Percentiles rank a stretch among this genome's conserved stretches.
Evolutionary conservation across 108 stramenopile genomes (phyloP).

Genomic region (Hondaea fermentalgiana): DNA sequence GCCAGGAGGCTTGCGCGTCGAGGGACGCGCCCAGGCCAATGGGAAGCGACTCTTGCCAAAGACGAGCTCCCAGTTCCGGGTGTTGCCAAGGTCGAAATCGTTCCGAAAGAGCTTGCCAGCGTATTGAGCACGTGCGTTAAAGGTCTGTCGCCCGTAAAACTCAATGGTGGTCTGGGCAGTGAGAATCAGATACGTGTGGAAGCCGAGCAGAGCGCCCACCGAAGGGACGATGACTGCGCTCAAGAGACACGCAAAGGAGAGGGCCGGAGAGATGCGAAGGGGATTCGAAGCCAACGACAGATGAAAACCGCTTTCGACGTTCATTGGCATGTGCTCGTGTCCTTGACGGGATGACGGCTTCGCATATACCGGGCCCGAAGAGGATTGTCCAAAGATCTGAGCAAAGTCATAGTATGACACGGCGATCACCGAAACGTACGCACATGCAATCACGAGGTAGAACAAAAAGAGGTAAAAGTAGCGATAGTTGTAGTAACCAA

Average conservation of each 20-base stretch:
- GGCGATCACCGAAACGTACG: slow-evolving; percentile 40
- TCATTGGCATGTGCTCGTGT: background rate
- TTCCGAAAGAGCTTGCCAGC: background rate
- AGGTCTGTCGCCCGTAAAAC: background rate
- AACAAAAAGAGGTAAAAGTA: slow-evolving; percentile 93
- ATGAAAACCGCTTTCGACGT: too few species aligned
- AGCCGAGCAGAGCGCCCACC: background rate
- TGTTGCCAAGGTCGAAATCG: background rate
- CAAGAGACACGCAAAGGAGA: background rate
- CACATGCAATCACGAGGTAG: slow-evolving; percentile 79
- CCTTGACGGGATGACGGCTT: background rate
- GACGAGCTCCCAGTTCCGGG: background rate
- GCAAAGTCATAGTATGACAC: background rate
- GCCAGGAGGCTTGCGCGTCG: background rate
- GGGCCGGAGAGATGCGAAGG: background rate
- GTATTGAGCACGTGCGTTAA: background rate
- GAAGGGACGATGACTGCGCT: background rate
- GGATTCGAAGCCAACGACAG: background rate
- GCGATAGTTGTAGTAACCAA: slow-evolving; percentile 97
- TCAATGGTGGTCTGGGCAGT: slow-evolving; percentile 4
- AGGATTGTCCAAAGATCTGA: background rate
- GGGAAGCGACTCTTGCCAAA: background rate
- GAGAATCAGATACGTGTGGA: background rate
- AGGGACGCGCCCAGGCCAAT: background rate
- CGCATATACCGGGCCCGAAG: background rate